Percentiles rank a stretch among this genome's conserved stretches.
phyloP scores from a whole-genome alignment of 352 stramenopile species.

The Phytophthora cactorum region DNA sequence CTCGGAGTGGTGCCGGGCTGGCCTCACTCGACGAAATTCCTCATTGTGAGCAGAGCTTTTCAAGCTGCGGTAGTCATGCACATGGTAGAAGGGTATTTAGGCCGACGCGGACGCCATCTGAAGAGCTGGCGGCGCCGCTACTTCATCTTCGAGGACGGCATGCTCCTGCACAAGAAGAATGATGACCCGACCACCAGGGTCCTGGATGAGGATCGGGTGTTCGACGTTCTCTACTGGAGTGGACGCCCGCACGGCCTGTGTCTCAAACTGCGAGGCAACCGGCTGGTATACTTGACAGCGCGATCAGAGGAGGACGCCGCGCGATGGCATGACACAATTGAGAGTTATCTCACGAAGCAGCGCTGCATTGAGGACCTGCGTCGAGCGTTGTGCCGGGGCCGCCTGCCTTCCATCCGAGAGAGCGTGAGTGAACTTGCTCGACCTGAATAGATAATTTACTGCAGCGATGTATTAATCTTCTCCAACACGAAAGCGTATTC shows the following conservation, averaged over 20 bases:
- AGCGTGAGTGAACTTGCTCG: slow-evolving; percentile 30
- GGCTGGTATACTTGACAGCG: slow-evolving; percentile 57
- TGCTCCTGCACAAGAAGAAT: slow-evolving; percentile 69
- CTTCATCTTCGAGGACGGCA: slow-evolving; percentile 69
- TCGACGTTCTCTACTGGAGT: slow-evolving; percentile 69
- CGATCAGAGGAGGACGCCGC: slow-evolving; percentile 55
- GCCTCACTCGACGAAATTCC: slow-evolving; percentile 29
- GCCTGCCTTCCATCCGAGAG: slow-evolving; percentile 63
- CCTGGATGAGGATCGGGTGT: slow-evolving; percentile 57
- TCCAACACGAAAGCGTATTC: not conserved
- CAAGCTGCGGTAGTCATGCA: slow-evolving; percentile 10
- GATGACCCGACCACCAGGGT: slow-evolving; percentile 48
- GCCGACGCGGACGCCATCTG: slow-evolving; percentile 64
- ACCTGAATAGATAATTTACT: slow-evolving; percentile 20
- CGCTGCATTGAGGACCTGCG: slow-evolving; percentile 52
- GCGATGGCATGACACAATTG: slow-evolving; percentile 62
- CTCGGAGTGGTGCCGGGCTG: slow-evolving; percentile 5
- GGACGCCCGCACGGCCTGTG: slow-evolving; percentile 66
- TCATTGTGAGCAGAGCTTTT: not conserved
- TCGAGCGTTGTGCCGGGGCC: slow-evolving; percentile 49
- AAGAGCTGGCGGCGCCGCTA: slow-evolving; percentile 76
- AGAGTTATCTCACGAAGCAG: slow-evolving; percentile 52
- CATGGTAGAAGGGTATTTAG: slow-evolving; percentile 50
- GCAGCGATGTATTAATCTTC: not conserved
- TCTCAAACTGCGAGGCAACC: slow-evolving; percentile 58